Base-by-base conservation (phyloP, 345 rosid genomes). In the Salix dunnii region DNA sequence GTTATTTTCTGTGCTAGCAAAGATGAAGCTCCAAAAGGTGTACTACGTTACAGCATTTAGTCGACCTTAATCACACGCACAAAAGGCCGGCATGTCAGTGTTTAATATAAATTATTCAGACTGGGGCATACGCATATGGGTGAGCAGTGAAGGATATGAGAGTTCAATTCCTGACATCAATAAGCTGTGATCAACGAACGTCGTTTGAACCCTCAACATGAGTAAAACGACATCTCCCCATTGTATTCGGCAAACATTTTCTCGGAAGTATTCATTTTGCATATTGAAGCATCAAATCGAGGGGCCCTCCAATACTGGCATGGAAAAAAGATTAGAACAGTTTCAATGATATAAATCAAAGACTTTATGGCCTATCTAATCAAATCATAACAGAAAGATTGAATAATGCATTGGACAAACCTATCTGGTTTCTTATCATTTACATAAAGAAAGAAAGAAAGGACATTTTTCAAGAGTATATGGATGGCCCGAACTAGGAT, bases 341-440 rank as follows among this genome's bases (percentile, higher is more conserved):
- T 58, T 67, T 53, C 51, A 46, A 46, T 46, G 51, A 46, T 46
- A 46, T 46, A 46, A 46, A 46, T 68, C 66, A 65, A 76, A 68
- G 75, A 76, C 85, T 86, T 84, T 84, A 66, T 35, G 77, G 78
- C 4, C 82, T 38, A 72, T 84, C 85, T 64, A 74, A 86, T 82
- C 84, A 80, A 78, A 77, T 71, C 67, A 42, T 49, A 77, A 67
- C 64, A 67, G 77, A 70, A 40, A n/a, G 42, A 68, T 31, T 43
- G 40, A 53, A 33, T 74, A 73, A 82, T 74, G 71, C 73, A 65
- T 12, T 74, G 21, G 58, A 74, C 72, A 21, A 60, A 53, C 42
- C 46, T 61, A 65, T 74, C 67, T 76, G 64, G 48, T 78, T 35
- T 70, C 70, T 70, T 72, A 33, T 67, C 42, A 67, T 69, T 55